phyloP scores from a whole-genome alignment of 1,284 basidiomycete species.

The Cryptococcus sp. region DNA sequence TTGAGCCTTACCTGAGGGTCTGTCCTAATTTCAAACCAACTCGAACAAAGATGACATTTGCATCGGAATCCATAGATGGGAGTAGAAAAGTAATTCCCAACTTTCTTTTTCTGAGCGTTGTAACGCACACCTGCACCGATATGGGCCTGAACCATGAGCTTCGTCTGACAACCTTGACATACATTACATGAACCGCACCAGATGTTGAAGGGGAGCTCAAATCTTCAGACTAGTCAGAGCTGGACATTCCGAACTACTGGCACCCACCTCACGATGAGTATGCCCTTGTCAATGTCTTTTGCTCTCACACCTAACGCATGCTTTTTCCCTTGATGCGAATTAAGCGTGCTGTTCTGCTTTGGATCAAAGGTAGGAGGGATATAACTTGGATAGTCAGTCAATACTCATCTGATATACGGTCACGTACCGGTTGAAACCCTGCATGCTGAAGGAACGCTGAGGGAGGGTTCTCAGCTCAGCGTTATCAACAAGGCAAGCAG shows the following conservation, averaged over 20 bases:
- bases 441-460: constrained; percentile 7
- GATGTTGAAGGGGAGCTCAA: constrained; percentile 92
- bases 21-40: constrained; percentile 94
- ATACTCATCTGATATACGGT: not conserved
- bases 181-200: constrained; percentile 89
- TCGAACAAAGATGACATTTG: constrained; percentile 90
- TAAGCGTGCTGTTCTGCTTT: constrained; percentile 72
- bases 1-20: constrained; percentile 73
- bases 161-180: constrained; percentile 4
- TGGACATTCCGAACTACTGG: not conserved
- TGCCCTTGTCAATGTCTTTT: constrained; percentile 82
- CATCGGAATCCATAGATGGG: constrained; percentile 92
- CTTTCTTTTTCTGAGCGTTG: constrained; percentile 96
- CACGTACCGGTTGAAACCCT: constrained; percentile 22
- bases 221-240: constrained; percentile 36
- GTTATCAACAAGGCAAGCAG: no score
- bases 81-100: constrained; percentile 91
- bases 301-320: constrained; percentile 91
- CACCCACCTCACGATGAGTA: constrained; percentile 71
- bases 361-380: constrained; percentile 90
- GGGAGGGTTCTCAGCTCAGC: no score
- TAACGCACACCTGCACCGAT: constrained; percentile 97
- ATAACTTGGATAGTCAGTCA: constrained; percentile 54
- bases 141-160: constrained; percentile 55
- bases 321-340: constrained; percentile 70